Evolutionary conservation across 768 basidiomycete species (phyloP), one percentile per base, ranked within the genome.

Genomic region (Cystofilobasidium bisporidii): DNA sequence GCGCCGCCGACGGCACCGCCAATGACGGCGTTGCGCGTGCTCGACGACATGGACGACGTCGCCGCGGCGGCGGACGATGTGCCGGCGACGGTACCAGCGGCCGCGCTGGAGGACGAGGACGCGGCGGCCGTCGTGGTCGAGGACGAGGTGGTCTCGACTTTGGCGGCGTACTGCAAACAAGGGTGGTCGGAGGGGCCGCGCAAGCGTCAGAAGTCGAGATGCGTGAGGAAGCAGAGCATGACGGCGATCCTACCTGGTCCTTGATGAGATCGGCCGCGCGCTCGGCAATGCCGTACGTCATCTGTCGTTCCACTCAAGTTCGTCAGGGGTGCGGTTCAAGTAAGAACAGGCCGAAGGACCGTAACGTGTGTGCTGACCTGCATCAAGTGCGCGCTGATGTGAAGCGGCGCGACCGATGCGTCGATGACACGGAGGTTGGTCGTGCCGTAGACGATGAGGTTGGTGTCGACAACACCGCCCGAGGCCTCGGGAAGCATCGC

Each of bases 391-490:
- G 66, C 61, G 38, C 80, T 80, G 53, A 83, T 71, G 63, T 82
- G 81, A 45, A 81, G 65, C 10, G 83, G 82, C 69, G 82, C 73
- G 10, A 83, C 72, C 41, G 80, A 81, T 22, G 81, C 81, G 72
- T 83, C 83, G 0, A 81, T 81, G 36, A 84, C 81, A 12, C 83
- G 80, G 28, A 84, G 78, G 57, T 71, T 72, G 18, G 45, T 63
- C 14, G 72, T 68, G 20, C 69, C 73, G 58, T 72, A 72, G 17
- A 75, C 61, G 40, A 68, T 77, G n/a, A 86, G 76, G 55, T 81
- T 75, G 56, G 80, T 76, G 71, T 83, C 81, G 60, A 86, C 84
- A 58, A 86, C 84, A 59, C 84, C 84, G n/a, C 81, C 84, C 41
- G 77, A 76, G 33, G 74, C 73, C 66, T 76, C 76, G 2, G 84